Conservation (phyloP, 176 grass and related monocot species). For the Hordeum vulgare region MorexV3_pseudomolecules_assembly NC_058522.1:319774497-319774996, state of each 20-base stretch:
- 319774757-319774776: background rate
- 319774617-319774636: background rate
- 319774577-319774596: too few species aligned
- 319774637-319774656: background rate
- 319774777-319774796: background rate
- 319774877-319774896: background rate
- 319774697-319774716: background rate
- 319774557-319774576: too few species aligned
- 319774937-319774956: background rate
- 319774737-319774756: background rate
- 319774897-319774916: background rate
- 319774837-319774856: constrained; percentile 1
- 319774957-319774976: constrained; percentile 10
- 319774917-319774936: background rate
- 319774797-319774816: background rate
- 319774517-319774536: too few species aligned
- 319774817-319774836: background rate
- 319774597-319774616: too few species aligned
- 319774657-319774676: background rate
- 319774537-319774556: too few species aligned
- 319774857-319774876: background rate
- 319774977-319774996: background rate
- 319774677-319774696: background rate
- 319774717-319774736: too few species aligned
- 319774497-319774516: too few species aligned